These are phyloP conservation scores for Malassezia obtusa DNA, from an alignment of 1,284 basidiomycete genomes.

Conservation along the genomic window DNA sequence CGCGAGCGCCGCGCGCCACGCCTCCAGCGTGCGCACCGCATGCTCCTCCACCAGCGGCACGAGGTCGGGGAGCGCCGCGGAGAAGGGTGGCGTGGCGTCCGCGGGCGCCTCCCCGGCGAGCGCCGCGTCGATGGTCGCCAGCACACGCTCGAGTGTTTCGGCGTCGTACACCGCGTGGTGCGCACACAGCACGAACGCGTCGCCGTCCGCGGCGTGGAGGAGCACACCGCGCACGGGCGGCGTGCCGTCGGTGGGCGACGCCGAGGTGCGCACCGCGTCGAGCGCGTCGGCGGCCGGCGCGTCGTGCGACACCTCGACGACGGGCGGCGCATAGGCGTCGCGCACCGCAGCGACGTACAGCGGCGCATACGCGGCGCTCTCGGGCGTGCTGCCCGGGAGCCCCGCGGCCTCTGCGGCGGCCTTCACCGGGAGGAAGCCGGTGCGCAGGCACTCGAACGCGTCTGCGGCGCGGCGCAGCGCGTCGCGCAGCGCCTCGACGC, in stretches of 20 bases:
- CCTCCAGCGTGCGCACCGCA: constrained; percentile 3
- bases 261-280: neutral
- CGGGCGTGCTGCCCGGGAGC: neutral
- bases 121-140: constrained; percentile 22
- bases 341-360: neutral
- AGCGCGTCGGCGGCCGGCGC: neutral
- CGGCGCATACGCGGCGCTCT: constrained; percentile 8
- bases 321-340: neutral
- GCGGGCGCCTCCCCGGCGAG: neutral
- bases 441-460: constrained; percentile 29
- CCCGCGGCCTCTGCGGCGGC: neutral
- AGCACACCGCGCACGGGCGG: constrained; percentile 16
- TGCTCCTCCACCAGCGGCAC: constrained; percentile 22
- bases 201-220: constrained; percentile 10
- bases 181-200: constrained; percentile 17
- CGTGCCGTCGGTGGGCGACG: neutral
- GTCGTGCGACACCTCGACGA: neutral
- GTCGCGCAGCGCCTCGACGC: constrained; percentile 8
- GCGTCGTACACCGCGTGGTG: constrained; percentile 42
- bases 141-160: constrained; percentile 25
- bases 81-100: constrained; percentile 17
- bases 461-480: constrained; percentile 19
- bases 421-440: constrained; percentile 27
- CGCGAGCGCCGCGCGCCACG: constrained; percentile 22
- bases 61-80: constrained; percentile 24